A percentile compares a stretch with the other conserved stretches of the same genome.
phyloP scores from a whole-genome alignment of 352 stramenopile genomes.

The Globisporangium paroecandrum region DNA sequence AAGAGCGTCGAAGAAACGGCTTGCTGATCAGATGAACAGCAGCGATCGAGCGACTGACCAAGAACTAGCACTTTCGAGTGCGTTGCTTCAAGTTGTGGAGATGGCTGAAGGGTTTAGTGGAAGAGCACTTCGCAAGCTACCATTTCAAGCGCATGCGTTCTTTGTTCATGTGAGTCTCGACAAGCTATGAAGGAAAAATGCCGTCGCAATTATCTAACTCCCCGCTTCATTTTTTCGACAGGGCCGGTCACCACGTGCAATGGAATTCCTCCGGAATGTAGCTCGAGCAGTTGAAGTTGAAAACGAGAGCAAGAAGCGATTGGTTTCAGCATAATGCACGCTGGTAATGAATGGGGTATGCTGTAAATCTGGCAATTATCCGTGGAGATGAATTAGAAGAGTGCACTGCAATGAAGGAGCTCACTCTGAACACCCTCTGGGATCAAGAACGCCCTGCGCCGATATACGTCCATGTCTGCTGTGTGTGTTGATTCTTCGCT shows the following conservation, averaged over 20 bases:
- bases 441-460: too few species aligned
- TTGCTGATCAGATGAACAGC: conserved; percentile 37
- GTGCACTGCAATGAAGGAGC: background rate
- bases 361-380: background rate
- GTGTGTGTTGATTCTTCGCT: too few species aligned
- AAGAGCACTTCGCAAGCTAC: conserved; percentile 76
- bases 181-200: background rate
- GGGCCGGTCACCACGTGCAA: background rate
- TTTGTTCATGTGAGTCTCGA: conserved; percentile 48
- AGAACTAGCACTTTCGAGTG: conserved; percentile 27
- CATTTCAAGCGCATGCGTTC: conserved; percentile 77
- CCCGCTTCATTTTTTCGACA: background rate
- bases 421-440: too few species aligned
- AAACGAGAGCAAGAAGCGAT: background rate
- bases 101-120: conserved; percentile 67
- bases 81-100: conserved; percentile 40
- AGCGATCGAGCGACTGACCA: conserved; percentile 8
- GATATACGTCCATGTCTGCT: too few species aligned
- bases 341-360: background rate
- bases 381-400: background rate
- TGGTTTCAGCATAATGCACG: background rate
- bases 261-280: conserved; percentile 5
- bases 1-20: conserved; percentile 32
- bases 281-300: conserved; percentile 4
- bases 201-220: background rate